phyloP scores from a whole-genome alignment of 306 rosid genomes.

The Carpinus fangiana region DNA sequence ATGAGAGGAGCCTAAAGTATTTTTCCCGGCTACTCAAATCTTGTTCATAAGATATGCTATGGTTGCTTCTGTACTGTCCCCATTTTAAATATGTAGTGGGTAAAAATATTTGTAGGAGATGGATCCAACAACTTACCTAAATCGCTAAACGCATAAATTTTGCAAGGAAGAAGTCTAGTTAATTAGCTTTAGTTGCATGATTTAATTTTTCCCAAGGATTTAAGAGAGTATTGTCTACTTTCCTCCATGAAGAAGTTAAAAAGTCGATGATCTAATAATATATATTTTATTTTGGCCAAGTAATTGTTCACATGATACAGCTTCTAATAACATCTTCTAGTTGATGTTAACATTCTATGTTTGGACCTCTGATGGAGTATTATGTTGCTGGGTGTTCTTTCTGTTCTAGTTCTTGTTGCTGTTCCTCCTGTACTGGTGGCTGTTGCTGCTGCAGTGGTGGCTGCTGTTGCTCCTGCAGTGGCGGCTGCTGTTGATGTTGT shows the following conservation, averaged over 20 bases:
- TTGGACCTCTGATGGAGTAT: conserved; percentile 20
- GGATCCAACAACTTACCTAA: too few species aligned
- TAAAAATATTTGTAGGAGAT: too few species aligned
- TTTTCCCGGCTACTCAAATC: too few species aligned
- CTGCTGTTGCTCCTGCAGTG: conserved; percentile 40
- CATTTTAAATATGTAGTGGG: too few species aligned
- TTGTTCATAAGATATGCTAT: too few species aligned
- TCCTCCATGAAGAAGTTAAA: background rate
- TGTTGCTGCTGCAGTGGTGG: conserved; percentile 43
- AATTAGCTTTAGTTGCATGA: too few species aligned
- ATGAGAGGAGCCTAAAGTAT: too few species aligned
- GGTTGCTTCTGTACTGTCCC: too few species aligned
- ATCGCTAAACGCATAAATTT: too few species aligned
- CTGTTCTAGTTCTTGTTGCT: conserved; percentile 30
- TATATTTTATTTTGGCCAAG: background rate
- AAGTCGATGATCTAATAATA: background rate
- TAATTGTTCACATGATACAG: background rate
- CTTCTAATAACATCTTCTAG: conserved; percentile 28
- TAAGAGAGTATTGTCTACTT: too few species aligned
- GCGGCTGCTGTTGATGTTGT: conserved; percentile 45
- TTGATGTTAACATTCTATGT: conserved; percentile 18
- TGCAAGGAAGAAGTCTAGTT: too few species aligned
- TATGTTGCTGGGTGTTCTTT: conserved; percentile 29
- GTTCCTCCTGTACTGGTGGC: conserved; percentile 36
- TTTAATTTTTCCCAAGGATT: too few species aligned